Conservation (phyloP, 2,329 filamentous ascomycete species). For the Aspergillus fijiensis region DNA sequence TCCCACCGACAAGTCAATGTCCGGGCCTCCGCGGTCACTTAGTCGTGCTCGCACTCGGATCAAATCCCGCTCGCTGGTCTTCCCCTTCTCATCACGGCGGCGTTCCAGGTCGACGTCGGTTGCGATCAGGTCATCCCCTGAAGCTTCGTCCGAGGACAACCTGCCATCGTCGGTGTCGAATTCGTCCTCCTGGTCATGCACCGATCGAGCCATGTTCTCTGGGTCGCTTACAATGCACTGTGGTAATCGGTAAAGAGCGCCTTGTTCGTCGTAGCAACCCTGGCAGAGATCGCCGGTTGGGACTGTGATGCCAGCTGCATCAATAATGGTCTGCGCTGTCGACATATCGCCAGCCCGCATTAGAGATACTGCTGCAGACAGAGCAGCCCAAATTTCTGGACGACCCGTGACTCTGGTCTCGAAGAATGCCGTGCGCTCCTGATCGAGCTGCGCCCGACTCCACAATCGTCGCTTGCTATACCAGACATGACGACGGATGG, state of each 20-base stretch:
- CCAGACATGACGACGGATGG: conserved; percentile 67
- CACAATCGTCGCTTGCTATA: conserved; percentile 62
- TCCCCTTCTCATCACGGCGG: conserved; percentile 59
- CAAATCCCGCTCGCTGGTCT: conserved; percentile 56
- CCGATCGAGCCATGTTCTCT: conserved; percentile 48
- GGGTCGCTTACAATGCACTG: conserved; percentile 70
- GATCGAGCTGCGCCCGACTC: conserved; percentile 67
- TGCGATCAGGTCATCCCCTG: conserved; percentile 39
- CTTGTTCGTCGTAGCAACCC: conserved; percentile 69
- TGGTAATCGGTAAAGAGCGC: conserved; percentile 68
- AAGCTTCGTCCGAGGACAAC: conserved; percentile 38
- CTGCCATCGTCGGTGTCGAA: conserved; percentile 34
- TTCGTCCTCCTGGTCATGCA: conserved; percentile 23
- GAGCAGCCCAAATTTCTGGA: conserved; percentile 75
- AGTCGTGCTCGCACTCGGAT: conserved; percentile 62
- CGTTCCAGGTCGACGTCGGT: conserved; percentile 44
- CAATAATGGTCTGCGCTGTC: conserved; percentile 77
- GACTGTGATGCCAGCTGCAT: conserved; percentile 72
- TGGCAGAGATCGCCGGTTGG: conserved; percentile 71
- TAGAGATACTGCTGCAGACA: conserved; percentile 66
- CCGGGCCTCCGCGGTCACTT: conserved; percentile 63
- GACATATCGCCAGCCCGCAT: conserved; percentile 63
- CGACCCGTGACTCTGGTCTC: conserved; percentile 81
- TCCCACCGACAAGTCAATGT: conserved; percentile 59
- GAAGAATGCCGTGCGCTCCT: conserved; percentile 80